Base-by-base conservation (phyloP, 2,329 filamentous ascomycete species). In the Colletotrichum gigasporum region DNA sequence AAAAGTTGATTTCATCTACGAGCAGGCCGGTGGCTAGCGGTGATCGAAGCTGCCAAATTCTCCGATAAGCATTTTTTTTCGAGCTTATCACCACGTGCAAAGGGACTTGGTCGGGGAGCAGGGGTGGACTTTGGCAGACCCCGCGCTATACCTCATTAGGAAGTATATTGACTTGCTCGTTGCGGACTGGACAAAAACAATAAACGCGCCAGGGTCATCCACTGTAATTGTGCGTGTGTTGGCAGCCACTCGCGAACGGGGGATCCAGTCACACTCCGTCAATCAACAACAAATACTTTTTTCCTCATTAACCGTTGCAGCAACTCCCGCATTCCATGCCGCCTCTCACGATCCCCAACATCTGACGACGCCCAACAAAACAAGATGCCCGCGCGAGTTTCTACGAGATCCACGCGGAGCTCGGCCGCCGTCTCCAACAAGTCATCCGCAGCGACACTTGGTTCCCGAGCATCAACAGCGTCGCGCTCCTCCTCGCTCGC, bases 341-440 rank as follows among this genome's bases (percentile, higher is more conserved):
- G 34, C 35, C 26, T 10, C 4, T 39, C 34, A 28, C 20, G 34
- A 63, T 28, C 47, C 28, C 28, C 34, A 10, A 16, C 34, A 42
- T 45, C 30, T 50, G 35, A 55, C 42, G 28, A 55, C 16, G 22
- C 34, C 37, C 39, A 28, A 50, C 35, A 35, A 34, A 14, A 34
- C 16, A 64, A 66, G 51, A 88, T 88, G 85, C 85, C 85, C 37
- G 73, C 81, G 67, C 78, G 83, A 75, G 77, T 79, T 45, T 80
- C 82, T 34, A 75, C 79, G 41, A 79, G 83, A 69, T 80, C 84
- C 34, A 73, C 79, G 63, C 81, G 83, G 70, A 77, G 79, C 41
- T 80, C 83, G 54, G 76, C 79, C 41, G 75, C 77, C 45, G 74
- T 72, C 28, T 78, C 79, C 24, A 74, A 78, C 67, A 82, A 80